Conservation (phyloP, 2,329 filamentous ascomycete species). For the Metarhizium sp. region DNA sequence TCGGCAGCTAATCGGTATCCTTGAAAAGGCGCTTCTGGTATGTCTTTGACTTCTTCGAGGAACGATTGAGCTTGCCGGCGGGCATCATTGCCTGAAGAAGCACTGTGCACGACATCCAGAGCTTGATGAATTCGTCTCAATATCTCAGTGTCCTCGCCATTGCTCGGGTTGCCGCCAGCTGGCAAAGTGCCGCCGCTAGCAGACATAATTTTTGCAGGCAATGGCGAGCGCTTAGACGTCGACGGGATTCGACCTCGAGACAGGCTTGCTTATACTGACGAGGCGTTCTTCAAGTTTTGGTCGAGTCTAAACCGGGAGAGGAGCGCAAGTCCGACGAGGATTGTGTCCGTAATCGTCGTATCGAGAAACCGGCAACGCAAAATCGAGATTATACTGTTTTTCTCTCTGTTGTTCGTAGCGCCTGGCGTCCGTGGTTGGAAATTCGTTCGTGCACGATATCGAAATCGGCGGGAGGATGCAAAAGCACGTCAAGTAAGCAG, state of each 20-base stretch:
- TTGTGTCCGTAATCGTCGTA: not conserved
- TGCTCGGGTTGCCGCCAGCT: conserved; percentile 22
- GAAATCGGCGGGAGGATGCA: not conserved
- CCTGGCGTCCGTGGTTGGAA: not conserved
- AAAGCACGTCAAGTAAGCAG: not conserved
- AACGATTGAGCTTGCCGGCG: conserved; percentile 77
- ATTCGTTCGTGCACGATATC: not conserved
- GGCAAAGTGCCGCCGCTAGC: conserved; percentile 25
- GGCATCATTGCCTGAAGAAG: conserved; percentile 69
- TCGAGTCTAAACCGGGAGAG: not conserved
- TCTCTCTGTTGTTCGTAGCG: not conserved
- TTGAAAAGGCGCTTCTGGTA: conserved; percentile 70
- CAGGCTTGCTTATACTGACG: not conserved
- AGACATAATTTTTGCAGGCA: conserved; percentile 19
- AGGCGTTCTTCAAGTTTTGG: not conserved
- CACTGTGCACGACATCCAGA: conserved; percentile 77
- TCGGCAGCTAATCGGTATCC: conserved; percentile 77
- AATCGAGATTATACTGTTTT: not conserved
- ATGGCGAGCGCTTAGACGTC: not conserved
- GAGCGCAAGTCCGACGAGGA: not conserved
- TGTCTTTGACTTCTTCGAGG: conserved; percentile 76
- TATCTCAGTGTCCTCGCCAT: conserved; percentile 31
- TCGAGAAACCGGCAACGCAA: not conserved
- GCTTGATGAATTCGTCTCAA: conserved; percentile 70
- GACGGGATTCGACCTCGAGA: not conserved